Evolutionary conservation across 2,329 filamentous ascomycete species (phyloP).

Genomic region (Emydomyces testavorans): DNA sequence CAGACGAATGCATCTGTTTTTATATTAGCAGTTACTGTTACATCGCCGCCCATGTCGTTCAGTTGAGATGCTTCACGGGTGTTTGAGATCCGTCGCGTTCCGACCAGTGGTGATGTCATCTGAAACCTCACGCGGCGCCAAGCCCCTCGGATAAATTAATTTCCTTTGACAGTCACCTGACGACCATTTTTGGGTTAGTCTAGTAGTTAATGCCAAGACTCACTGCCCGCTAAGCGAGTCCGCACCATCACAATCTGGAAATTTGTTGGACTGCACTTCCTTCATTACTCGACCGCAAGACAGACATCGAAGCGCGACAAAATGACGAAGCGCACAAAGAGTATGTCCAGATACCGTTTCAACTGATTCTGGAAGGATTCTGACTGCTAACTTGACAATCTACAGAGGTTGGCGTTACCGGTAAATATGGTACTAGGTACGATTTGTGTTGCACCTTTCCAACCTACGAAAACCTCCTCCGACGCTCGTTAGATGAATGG

Average conservation of each 20-base stretch:
- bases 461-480: constrained; percentile 7
- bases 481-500: background rate
- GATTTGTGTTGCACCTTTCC: constrained; percentile 26
- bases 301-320: constrained; percentile 39
- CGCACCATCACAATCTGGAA: constrained; percentile 14
- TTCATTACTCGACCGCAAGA: constrained; percentile 12
- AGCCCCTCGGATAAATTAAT: background rate
- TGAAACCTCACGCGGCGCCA: background rate
- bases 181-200: background rate
- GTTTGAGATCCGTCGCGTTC: too few relatives aligned
- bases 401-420: constrained; percentile 85
- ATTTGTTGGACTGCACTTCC: constrained; percentile 15
- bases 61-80: too few relatives aligned
- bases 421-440: constrained; percentile 96
- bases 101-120: too few relatives aligned
- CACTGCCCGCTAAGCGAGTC: constrained; percentile 17
- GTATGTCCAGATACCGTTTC: constrained; percentile 27
- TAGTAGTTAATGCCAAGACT: constrained; percentile 4
- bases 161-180: background rate
- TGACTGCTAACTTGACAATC: constrained; percentile 22
- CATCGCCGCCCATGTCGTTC: too few relatives aligned
- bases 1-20: too few relatives aligned
- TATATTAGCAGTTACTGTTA: too few relatives aligned
- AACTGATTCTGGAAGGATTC: constrained; percentile 5
- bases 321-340: constrained; percentile 95